Evolutionary conservation across 2,329 filamentous ascomycete species (phyloP).

Genomic region (Phaeosphaeriaceae sp.): DNA sequence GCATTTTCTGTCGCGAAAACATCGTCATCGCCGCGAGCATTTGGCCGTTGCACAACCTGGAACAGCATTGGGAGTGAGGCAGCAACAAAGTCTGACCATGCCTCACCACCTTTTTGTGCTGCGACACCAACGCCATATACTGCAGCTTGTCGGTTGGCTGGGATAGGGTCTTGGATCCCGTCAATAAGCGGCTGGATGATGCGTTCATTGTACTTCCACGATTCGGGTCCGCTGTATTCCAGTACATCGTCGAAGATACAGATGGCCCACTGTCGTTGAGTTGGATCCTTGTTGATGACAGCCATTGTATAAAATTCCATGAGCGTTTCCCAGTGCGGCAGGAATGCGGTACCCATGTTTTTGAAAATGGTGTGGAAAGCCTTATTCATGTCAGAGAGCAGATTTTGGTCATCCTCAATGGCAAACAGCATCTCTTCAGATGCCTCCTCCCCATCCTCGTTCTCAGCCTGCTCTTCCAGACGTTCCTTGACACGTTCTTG

Average conservation of each 20-base stretch:
- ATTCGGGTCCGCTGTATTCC: conserved; percentile 91
- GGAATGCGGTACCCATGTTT: conserved; percentile 84
- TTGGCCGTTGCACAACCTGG: conserved; percentile 78
- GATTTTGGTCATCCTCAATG: conserved; percentile 95
- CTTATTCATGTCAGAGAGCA: conserved; percentile 99
- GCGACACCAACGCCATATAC: conserved; percentile 96
- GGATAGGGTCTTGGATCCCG: conserved; percentile 83
- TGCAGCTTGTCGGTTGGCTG: conserved; percentile 93
- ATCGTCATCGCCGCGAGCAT: conserved; percentile 88
- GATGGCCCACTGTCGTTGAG: conserved; percentile 96
- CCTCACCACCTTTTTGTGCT: conserved; percentile 85
- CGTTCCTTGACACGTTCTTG: conserved; percentile 83
- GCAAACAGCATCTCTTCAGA: conserved; percentile 86
- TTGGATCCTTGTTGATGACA: conserved; percentile 79
- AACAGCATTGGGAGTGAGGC: conserved; percentile 82
- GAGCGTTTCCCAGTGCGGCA: conserved; percentile 85
- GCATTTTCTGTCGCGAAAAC: conserved; percentile 98
- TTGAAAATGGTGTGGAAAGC: conserved; percentile 99
- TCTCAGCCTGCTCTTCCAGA: conserved; percentile 81
- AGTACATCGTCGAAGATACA: conserved; percentile 99
- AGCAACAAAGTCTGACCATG: conserved; percentile 87
- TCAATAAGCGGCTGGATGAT: conserved; percentile 87
- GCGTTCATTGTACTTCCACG: conserved; percentile 82
- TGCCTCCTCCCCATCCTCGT: conserved; percentile 89
- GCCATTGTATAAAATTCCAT: conserved; percentile 86